Evolutionary conservation across 2,329 filamentous ascomycete genomes (phyloP).

Genomic region (Lecanoromycetidae sp.): DNA sequence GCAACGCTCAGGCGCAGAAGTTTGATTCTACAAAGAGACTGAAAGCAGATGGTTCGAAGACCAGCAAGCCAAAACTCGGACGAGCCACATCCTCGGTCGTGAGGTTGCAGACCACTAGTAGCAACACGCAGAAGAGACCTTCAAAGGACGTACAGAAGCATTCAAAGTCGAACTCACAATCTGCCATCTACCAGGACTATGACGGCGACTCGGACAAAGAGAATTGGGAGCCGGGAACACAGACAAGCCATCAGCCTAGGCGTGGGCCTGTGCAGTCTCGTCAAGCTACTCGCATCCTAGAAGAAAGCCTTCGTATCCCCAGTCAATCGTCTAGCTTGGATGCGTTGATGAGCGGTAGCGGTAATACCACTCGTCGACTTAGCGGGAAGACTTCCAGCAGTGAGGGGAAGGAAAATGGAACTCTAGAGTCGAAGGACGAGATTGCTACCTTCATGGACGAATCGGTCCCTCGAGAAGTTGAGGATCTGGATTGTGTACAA

Average conservation of each 20-base stretch:
- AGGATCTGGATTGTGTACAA: conserved; percentile 78
- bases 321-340: conserved; percentile 29
- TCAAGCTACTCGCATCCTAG: conserved; percentile 29
- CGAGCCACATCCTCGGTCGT: conserved; percentile 36
- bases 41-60: conserved; percentile 14
- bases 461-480: conserved; percentile 51
- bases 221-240: conserved; percentile 57
- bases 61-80: conserved; percentile 34
- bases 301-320: conserved; percentile 34
- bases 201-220: conserved; percentile 84
- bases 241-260: conserved; percentile 42
- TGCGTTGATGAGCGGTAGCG: conserved; percentile 24
- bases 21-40: conserved; percentile 11
- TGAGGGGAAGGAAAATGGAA: conserved; percentile 21
- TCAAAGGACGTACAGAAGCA: conserved; percentile 20
- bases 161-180: conserved; percentile 34
- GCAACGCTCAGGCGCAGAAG: conserved; percentile 40
- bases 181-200: conserved; percentile 32
- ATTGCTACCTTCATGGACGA: conserved; percentile 60
- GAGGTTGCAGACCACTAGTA: conserved; percentile 11
- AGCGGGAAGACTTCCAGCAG: neutral
- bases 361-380: neutral
- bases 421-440: conserved; percentile 43
- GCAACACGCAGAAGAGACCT: conserved; percentile 1
- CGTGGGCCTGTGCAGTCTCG: conserved; percentile 29